phyloP scores from a whole-genome alignment of 768 basidiomycete species.

The Termitomyces sp. region DNA sequence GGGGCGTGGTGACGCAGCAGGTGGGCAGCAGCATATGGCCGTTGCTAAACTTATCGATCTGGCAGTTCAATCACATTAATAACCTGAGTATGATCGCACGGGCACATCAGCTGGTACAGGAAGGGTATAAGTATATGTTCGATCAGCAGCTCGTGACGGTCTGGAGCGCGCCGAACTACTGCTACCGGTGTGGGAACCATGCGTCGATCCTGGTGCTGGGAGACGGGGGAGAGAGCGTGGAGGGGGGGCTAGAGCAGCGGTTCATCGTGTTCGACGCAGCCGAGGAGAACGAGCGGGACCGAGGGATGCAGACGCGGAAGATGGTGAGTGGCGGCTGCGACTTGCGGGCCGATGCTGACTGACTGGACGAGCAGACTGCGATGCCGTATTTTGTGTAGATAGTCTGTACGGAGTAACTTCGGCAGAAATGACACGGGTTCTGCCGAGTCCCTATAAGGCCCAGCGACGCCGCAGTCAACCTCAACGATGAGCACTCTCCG shows the following conservation, averaged over 20 bases:
- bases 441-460: slow-evolving; percentile 5
- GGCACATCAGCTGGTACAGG: slow-evolving; percentile 95
- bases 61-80: slow-evolving; percentile 90
- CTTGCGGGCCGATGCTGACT: not conserved
- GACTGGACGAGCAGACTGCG: slow-evolving; percentile 28
- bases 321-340: slow-evolving; percentile 44
- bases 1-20: slow-evolving; percentile 79
- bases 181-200: slow-evolving; percentile 76
- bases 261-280: slow-evolving; percentile 89
- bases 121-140: slow-evolving; percentile 97
- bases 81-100: slow-evolving; percentile 83
- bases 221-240: slow-evolving; percentile 26
- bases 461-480: not conserved
- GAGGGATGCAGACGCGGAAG: slow-evolving; percentile 67
- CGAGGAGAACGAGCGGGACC: slow-evolving; percentile 82
- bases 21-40: slow-evolving; percentile 28
- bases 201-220: slow-evolving; percentile 86
- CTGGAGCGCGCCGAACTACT: slow-evolving; percentile 91
- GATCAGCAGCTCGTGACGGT: slow-evolving; percentile 88
- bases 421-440: slow-evolving; percentile 11
- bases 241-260: slow-evolving; percentile 24
- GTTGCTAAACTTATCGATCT: not conserved
- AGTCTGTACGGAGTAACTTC: not conserved
- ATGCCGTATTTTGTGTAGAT: slow-evolving; percentile 50
- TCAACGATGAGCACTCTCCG: slow-evolving; percentile 59